Evolutionary conservation across 75 land plant species (phyloP).

Genomic region (Selaginella moellendorffii): DNA sequence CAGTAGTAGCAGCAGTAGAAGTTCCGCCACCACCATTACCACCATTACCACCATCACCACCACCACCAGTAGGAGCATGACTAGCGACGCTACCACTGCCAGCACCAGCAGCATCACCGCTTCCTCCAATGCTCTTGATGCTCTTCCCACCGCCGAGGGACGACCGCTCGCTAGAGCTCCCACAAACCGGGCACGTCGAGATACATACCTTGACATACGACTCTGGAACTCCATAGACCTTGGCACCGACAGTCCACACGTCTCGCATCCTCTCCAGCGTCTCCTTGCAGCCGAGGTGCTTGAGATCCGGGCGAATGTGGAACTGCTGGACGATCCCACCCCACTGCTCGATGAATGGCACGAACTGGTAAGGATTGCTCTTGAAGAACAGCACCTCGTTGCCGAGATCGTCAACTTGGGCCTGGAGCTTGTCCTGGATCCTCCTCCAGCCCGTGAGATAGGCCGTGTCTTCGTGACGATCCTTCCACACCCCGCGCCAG

Average conservation of each 20-base stretch:
- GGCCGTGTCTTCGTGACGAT: slow-evolving; percentile 1
- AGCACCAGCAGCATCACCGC: no score
- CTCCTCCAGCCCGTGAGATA: slow-evolving; percentile 2
- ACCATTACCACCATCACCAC: no score
- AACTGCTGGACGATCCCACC: not conserved
- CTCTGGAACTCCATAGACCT: slow-evolving; percentile 3
- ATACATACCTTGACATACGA: slow-evolving; percentile 2
- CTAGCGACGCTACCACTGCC: no score
- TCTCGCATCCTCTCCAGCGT: not conserved
- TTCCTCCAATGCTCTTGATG: no score
- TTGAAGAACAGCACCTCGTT: slow-evolving; percentile 8
- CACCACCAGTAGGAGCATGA: no score
- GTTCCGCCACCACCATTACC: no score
- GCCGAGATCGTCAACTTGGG: not conserved
- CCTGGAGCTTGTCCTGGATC: slow-evolving; percentile 8
- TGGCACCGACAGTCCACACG: slow-evolving; percentile 7
- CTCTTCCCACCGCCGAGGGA: no score
- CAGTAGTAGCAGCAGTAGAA: not conserved
- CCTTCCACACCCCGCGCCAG: not conserved
- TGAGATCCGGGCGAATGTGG: not conserved
- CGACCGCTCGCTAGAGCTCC: not conserved
- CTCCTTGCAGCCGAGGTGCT: not conserved
- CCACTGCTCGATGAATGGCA: slow-evolving; percentile 7
- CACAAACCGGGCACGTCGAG: not conserved
- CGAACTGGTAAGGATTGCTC: slow-evolving; percentile 4